Evolutionary conservation across 441 rosid genomes (phyloP).

Genomic region (Syzygium syzygioides): DNA sequence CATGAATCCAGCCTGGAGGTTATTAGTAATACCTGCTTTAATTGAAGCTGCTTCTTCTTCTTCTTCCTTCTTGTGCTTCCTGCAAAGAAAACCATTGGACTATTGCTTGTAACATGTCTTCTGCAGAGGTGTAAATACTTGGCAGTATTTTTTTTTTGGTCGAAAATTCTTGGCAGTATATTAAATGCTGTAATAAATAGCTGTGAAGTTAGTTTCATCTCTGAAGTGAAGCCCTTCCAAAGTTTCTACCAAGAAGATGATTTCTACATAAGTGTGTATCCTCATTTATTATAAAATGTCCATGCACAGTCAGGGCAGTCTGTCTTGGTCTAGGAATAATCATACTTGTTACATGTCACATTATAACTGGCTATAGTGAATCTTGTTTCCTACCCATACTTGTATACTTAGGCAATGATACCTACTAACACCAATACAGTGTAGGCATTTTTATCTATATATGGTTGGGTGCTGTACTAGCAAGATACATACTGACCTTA

Average conservation of each 20-base stretch:
- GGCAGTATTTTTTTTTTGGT: background rate
- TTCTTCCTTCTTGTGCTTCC: background rate
- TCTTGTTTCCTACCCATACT: background rate
- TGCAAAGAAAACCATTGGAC: background rate
- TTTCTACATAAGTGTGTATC: background rate
- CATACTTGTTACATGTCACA: background rate
- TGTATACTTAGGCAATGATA: background rate
- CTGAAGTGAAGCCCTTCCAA: background rate
- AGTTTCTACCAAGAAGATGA: background rate
- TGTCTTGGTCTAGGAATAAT: background rate
- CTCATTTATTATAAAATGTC: background rate
- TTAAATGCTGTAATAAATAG: background rate
- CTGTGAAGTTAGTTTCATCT: background rate
- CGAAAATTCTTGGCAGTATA: background rate
- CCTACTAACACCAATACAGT: background rate
- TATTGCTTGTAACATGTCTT: background rate
- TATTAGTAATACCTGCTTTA: slow-evolving; percentile 3
- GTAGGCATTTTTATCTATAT: background rate
- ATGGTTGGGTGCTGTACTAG: background rate
- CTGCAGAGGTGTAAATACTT: background rate
- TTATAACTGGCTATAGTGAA: background rate
- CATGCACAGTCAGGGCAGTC: background rate
- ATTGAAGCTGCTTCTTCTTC: background rate
- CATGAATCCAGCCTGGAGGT: slow-evolving; percentile 91
- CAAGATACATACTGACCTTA: background rate